phyloP scores from a whole-genome alignment of 306 rosid species.

The Casuarina equisetifolia region DNA sequence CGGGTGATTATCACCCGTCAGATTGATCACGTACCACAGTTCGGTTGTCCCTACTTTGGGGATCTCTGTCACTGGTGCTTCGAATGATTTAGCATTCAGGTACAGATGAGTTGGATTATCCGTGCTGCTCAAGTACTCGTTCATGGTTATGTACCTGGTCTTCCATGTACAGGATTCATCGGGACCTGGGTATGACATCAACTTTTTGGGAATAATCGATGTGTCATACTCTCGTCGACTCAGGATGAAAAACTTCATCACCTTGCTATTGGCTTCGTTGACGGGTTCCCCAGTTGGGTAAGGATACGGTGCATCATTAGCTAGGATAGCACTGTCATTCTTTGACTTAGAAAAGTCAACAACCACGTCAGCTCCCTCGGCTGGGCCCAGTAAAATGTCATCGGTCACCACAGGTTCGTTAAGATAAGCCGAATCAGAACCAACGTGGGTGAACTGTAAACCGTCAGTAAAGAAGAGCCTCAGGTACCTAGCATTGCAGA shows the following conservation, averaged over 20 bases:
- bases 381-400: slow-evolving; percentile 43
- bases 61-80: slow-evolving; percentile 40
- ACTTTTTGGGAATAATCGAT: slow-evolving; percentile 18
- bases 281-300: slow-evolving; percentile 50
- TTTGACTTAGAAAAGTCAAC: slow-evolving; percentile 43
- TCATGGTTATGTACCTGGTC: slow-evolving; percentile 46
- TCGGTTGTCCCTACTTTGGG: slow-evolving; percentile 47
- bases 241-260: slow-evolving; percentile 37
- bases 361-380: slow-evolving; percentile 53
- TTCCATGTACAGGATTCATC: slow-evolving; percentile 27
- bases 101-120: slow-evolving; percentile 49
- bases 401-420: slow-evolving; percentile 18
- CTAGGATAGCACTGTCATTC: slow-evolving; percentile 25
- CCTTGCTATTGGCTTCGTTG: slow-evolving; percentile 35
- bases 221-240: slow-evolving; percentile 25
- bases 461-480: slow-evolving; percentile 47
- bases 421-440: slow-evolving; percentile 46
- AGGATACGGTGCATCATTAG: slow-evolving; percentile 51
- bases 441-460: slow-evolving; percentile 39
- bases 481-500: slow-evolving; percentile 52
- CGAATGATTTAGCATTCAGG: slow-evolving; percentile 41
- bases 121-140: slow-evolving; percentile 41
- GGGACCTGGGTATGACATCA: slow-evolving; percentile 36
- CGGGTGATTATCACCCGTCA: slow-evolving; percentile 57
- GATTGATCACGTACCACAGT: slow-evolving; percentile 54